Evolutionary conservation across 1,284 basidiomycete species (phyloP).

Genomic region (Abortiporus biennis): DNA sequence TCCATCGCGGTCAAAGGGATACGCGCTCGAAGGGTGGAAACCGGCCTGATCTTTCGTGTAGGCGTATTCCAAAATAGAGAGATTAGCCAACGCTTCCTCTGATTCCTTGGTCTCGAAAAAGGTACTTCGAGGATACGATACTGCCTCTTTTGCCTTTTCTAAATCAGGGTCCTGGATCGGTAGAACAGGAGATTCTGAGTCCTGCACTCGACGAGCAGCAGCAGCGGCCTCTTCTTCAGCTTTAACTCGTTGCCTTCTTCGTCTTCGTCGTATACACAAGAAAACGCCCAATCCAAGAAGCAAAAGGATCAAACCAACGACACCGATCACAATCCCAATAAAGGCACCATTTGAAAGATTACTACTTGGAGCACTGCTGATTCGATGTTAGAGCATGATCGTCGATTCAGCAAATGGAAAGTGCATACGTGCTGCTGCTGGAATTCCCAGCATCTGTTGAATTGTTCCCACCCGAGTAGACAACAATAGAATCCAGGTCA

Average conservation of each 20-base stretch:
- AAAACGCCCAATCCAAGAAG: slow-evolving; percentile 24
- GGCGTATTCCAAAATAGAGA: no score
- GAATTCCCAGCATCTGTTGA: no score
- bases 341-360: slow-evolving; percentile 18
- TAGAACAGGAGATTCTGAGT: slow-evolving; percentile 26
- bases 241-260: slow-evolving; percentile 4
- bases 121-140: background rate
- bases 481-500: slow-evolving; percentile 37
- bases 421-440: no score
- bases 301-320: slow-evolving; percentile 24
- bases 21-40: background rate
- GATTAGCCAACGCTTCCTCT: no score
- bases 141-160: background rate
- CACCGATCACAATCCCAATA: slow-evolving; percentile 26
- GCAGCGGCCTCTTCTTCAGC: slow-evolving; percentile 1
- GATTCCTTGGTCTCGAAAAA: no score
- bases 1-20: background rate
- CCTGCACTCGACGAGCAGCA: no score
- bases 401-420: no score
- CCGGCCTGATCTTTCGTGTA: background rate
- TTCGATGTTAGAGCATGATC: no score
- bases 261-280: slow-evolving; percentile 22
- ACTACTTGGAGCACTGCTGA: no score
- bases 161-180: slow-evolving; percentile 35
- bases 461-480: slow-evolving; percentile 15